These are phyloP conservation scores for Arthrocladium fulminans DNA, from an alignment of 2,329 filamentous ascomycete genomes.

Conservation along the genomic window DNA sequence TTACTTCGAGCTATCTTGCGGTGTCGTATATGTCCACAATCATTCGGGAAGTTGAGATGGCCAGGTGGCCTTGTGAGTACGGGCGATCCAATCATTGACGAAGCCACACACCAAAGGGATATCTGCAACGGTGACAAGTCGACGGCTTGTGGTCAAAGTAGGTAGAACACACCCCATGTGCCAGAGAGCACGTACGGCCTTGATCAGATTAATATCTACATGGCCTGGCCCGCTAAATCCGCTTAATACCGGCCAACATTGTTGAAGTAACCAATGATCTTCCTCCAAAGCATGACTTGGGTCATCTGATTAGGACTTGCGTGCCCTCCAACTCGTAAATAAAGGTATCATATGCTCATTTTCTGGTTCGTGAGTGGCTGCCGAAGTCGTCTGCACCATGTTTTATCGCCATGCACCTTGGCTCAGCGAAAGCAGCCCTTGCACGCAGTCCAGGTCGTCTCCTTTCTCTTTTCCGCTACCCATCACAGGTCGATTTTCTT, in stretches of 20 bases:
- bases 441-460: conserved; percentile 78
- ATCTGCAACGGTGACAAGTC: too few species aligned
- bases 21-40: neutral
- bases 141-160: neutral
- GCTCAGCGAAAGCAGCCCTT: conserved; percentile 77
- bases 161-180: neutral
- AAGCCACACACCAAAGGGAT: too few species aligned
- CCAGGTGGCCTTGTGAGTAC: too few species aligned
- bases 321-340: too few species aligned
- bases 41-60: neutral
- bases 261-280: neutral
- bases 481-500: conserved; percentile 16
- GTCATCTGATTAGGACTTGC: neutral
- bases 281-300: too few species aligned
- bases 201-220: neutral
- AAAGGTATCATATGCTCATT: too few species aligned
- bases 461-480: conserved; percentile 51
- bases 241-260: conserved; percentile 1
- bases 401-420: conserved; percentile 78
- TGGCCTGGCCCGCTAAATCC: neutral
- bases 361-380: too few species aligned
- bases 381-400: neutral
- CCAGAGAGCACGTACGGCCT: neutral
- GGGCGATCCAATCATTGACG: too few species aligned
- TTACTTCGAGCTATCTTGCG: neutral